These are phyloP conservation scores for Massarina eburnea DNA, from an alignment of 2,329 filamentous ascomycete species.

Conservation along the genomic window DNA sequence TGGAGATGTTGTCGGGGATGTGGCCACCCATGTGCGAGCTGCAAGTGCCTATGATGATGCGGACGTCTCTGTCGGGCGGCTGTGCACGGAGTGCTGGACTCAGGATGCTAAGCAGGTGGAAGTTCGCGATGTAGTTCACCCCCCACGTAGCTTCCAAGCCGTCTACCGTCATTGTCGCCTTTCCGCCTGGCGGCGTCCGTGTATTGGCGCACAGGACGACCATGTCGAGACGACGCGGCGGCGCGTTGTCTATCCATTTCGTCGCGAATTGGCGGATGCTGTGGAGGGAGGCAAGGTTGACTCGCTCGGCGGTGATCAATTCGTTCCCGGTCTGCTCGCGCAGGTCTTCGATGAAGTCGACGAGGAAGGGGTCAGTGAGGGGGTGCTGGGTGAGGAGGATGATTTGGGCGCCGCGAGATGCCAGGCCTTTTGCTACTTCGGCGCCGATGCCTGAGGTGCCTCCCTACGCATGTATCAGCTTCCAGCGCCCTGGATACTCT, in stretches of 20 bases:
- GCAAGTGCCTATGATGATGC: constrained; percentile 84
- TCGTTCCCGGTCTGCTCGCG: constrained; percentile 76
- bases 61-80: constrained; percentile 89
- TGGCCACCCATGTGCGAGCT: constrained; percentile 82
- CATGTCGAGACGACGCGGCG: constrained; percentile 86
- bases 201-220: constrained; percentile 84
- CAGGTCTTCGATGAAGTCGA: constrained; percentile 89
- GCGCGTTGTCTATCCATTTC: constrained; percentile 95
- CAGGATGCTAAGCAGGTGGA: constrained; percentile 88
- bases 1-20: constrained; percentile 58
- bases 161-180: constrained; percentile 66
- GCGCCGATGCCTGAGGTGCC: constrained; percentile 93
- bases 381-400: constrained; percentile 84
- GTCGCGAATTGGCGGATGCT: constrained; percentile 92
- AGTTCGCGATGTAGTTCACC: constrained; percentile 93
- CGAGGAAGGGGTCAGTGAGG: constrained; percentile 81
- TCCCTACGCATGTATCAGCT: constrained; percentile 54
- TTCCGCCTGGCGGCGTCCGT: constrained; percentile 67
- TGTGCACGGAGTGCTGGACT: constrained; percentile 88
- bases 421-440: constrained; percentile 71
- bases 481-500: neutral
- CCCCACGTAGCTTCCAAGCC: constrained; percentile 90
- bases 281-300: constrained; percentile 84
- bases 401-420: constrained; percentile 81
- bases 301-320: constrained; percentile 92